Evolutionary conservation across 2,329 filamentous ascomycete genomes (phyloP).

Genomic region (Huntiella omanensis): DNA sequence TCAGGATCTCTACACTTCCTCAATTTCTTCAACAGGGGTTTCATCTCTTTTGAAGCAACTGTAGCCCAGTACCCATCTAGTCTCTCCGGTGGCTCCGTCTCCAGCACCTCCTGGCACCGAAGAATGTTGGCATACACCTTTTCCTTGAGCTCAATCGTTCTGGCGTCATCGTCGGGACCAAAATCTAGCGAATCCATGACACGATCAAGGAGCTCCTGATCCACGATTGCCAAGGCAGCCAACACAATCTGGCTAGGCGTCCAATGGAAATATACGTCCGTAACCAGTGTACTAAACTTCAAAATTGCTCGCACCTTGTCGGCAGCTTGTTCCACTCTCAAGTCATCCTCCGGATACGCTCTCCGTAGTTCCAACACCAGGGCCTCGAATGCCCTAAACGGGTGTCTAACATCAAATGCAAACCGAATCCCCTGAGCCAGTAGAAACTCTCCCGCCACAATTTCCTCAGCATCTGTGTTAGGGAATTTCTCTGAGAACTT

Average conservation of each 20-base stretch:
- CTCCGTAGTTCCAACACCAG: conserved; percentile 65
- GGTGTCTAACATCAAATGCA: conserved; percentile 82
- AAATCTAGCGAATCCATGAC: conserved; percentile 12
- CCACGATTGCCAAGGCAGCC: conserved; percentile 57
- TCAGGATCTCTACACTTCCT: conserved; percentile 56
- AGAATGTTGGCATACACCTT: conserved; percentile 32
- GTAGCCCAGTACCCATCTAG: conserved; percentile 35
- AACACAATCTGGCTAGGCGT: conserved; percentile 90
- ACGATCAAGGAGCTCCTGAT: conserved; percentile 38
- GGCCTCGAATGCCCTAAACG: conserved; percentile 73
- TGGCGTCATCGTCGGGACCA: conserved; percentile 15
- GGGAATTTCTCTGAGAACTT: conserved; percentile 52
- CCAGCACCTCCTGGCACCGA: conserved; percentile 33
- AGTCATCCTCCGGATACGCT: conserved; percentile 39
- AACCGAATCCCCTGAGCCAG: conserved; percentile 85
- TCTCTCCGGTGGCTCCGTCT: conserved; percentile 36
- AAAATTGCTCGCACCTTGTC: conserved; percentile 53
- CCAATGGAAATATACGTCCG: conserved; percentile 93
- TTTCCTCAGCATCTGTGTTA: conserved; percentile 56
- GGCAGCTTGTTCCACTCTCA: conserved; percentile 43
- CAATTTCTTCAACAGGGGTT: conserved; percentile 48
- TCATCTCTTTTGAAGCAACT: conserved; percentile 30
- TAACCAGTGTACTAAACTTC: conserved; percentile 64
- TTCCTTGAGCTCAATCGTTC: conserved; percentile 17
- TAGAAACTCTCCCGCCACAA: conserved; percentile 81